These are phyloP conservation scores for Ophiostoma fasciatum DNA, from an alignment of 2,329 filamentous ascomycete genomes.

Conservation along the genomic window DNA sequence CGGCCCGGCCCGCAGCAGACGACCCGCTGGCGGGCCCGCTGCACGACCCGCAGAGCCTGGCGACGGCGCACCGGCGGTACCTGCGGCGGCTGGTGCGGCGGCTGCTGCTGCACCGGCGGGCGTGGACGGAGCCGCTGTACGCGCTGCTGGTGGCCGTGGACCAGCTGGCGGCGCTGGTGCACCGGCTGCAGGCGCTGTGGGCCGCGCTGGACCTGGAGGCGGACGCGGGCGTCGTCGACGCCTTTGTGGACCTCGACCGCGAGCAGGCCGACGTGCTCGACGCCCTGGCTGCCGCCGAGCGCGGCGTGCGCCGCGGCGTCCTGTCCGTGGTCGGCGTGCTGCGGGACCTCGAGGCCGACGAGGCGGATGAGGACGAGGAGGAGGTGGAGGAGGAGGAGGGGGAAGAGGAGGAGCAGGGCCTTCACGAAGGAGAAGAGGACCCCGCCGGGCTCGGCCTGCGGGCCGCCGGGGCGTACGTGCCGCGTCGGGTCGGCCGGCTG, in stretches of 20 bases:
- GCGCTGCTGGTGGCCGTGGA: conserved; percentile 61
- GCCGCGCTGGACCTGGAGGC: conserved; percentile 64
- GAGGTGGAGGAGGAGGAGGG: conserved; percentile 24
- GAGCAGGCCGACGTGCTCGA: conserved; percentile 56
- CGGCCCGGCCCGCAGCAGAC: conserved; percentile 9
- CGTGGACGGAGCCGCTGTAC: conserved; percentile 52
- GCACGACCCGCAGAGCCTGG: conserved; percentile 69
- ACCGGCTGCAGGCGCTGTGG: conserved; percentile 63
- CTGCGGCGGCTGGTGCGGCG: conserved; percentile 51
- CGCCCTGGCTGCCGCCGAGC: conserved; percentile 49
- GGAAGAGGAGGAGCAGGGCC: conserved; percentile 15
- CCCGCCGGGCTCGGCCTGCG: conserved; percentile 16
- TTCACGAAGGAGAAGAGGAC: conserved; percentile 16
- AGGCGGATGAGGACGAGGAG: conserved; percentile 20
- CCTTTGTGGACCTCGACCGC: conserved; percentile 52
- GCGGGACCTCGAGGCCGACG: conserved; percentile 26
- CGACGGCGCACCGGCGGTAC: conserved; percentile 65
- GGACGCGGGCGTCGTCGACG: conserved; percentile 69
- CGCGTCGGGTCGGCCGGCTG: conserved; percentile 61
- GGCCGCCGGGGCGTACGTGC: conserved; percentile 45
- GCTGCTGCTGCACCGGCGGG: conserved; percentile 48
- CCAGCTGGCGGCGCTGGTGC: conserved; percentile 61
- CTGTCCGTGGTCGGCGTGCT: conserved; percentile 48
- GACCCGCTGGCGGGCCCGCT: conserved; percentile 5
- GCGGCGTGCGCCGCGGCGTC: conserved; percentile 50